Evolutionary conservation across 176 grass and related monocot species (phyloP), one percentile per base, ranked within the genome.

Genomic region (Dendrocalamus sinicus): DNA sequence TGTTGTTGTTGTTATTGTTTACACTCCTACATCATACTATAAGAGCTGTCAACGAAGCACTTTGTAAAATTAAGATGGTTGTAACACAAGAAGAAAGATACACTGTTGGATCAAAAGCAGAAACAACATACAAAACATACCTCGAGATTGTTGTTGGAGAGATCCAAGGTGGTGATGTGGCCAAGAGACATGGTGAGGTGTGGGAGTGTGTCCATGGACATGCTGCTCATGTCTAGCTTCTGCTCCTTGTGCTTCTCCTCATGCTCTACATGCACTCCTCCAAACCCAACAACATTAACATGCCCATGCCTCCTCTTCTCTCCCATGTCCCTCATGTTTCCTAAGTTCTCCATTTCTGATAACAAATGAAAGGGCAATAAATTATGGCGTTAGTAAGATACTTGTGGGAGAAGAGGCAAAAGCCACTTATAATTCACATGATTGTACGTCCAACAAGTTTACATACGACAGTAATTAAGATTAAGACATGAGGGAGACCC

Each of bases 121-220:
- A 78, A 64, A 4, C 5, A 7, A 64, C 22, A 28, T 2, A 17
- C 16, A 4, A 65, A 44, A 40, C 59, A 12, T 84, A 94, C 96
- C 93, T 92, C 70, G 17, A 98, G 93, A 81, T 98, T 92, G 75
- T 98, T 98, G 86, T 98, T 95, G 73, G 96, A 98, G 69, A 95
- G 91, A 81, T 98, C 93, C 79, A 98, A 65, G 67, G 77, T 95
- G 70, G 93, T 98, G 80, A 95, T 84, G 86, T 88, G 71, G 77
- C 57, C 86, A 24, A 95, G 91, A 68, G 89, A 86, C 79, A 92
- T 84, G 19, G 89, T 77, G 89, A 89, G 86, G 66, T 95, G 92
- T 1, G 96, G 93, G 43, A 98, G n/a, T 9, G 86, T 85, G 70
- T 98, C 91, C 83, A 98, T 85, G 65, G 83, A 90, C 89, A 95